Evolutionary conservation across 441 rosid genomes (phyloP), one percentile per base, ranked within the genome.

Genomic region (Syzygium syzygioides): DNA sequence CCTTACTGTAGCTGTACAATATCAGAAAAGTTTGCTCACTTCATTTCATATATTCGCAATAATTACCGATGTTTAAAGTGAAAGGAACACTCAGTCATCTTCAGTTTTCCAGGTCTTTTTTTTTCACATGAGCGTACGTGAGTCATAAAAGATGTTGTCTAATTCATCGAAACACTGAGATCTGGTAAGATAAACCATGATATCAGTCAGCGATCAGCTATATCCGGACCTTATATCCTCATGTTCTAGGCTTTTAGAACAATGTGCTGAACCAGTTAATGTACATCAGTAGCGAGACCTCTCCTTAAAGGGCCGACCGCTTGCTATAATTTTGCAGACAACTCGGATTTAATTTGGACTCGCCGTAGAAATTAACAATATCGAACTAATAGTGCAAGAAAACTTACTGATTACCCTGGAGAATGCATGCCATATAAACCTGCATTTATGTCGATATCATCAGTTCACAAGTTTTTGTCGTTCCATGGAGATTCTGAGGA

Each of bases 351-450:
- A 23, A 76, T 41, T 76, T 41, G 48, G 52, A 76, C 55, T 57
- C 45, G 4, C 14, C 8, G 32, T 52, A 79, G 83, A 62, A 90
- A n/a, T 87, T 17, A 32, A 86, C 83, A 64, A 30, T 34, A 59
- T 66, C 30, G 60, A 37, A 88, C 34, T 85, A 6, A 20, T 8
- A 32, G 57, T 48, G 37, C 86, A 85, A 57, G 83, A 66, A 90
- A 87, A 88, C 97, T 93, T 91, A 96, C 99, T 95, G 92, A 60
- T 94, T 93, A 53, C 98, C 98, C 1, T 95, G 96, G 87, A 93
- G 94, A 89, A 97, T 91, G 91, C 99, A 96, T 64, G 98, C 99
- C 99, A 97, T 96, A 87, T 96, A 94, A 79, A 96, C 97, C 99
- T 97, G 96, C 93, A 87, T 91, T 89, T 87, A 28, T 57, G 59